Conservation (phyloP, 2,329 filamentous ascomycete genomes). For the Acarospora socialis region DNA sequence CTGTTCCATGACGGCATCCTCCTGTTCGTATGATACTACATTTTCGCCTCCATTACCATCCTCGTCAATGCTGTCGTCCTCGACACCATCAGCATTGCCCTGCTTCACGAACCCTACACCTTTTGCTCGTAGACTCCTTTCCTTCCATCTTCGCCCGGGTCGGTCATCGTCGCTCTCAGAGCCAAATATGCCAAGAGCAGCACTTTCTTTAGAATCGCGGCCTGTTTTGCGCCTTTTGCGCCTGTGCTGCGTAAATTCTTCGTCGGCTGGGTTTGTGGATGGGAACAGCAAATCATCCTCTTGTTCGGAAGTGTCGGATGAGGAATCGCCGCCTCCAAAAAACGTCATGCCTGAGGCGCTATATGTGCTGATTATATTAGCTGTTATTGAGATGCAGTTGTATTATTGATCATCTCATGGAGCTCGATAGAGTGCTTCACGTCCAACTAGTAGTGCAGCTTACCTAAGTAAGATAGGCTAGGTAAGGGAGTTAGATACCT, state of each 20-base stretch:
- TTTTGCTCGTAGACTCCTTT: constrained; percentile 13
- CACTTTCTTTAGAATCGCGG: constrained; percentile 3
- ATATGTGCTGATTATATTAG: not conserved
- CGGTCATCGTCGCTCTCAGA: constrained; percentile 17
- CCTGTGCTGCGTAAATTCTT: constrained; percentile 9
- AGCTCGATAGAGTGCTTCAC: too few relatives aligned
- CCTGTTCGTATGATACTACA: constrained; percentile 12
- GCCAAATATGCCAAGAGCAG: constrained; percentile 8
- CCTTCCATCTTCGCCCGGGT: constrained; percentile 15
- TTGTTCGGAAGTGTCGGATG: constrained; percentile 14
- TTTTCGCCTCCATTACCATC: constrained; percentile 13
- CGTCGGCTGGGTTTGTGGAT: constrained; percentile 1
- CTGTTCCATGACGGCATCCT: constrained; percentile 20
- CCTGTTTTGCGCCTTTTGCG: constrained; percentile 12
- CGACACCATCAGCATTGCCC: constrained; percentile 7
- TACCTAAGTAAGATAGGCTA: too few relatives aligned
- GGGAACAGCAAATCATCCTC: constrained; percentile 7
- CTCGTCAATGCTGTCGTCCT: constrained; percentile 9
- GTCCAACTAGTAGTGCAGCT: too few relatives aligned
- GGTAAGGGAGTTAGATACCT: too few relatives aligned
- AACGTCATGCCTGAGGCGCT: not conserved
- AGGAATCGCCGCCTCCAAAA: constrained; percentile 7
- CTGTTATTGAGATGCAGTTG: too few relatives aligned
- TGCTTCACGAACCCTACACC: constrained; percentile 16
- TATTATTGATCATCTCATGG: too few relatives aligned